Evolutionary conservation across 352 stramenopile species (phyloP).

Genomic region (Phytophthora podocarpi): DNA sequence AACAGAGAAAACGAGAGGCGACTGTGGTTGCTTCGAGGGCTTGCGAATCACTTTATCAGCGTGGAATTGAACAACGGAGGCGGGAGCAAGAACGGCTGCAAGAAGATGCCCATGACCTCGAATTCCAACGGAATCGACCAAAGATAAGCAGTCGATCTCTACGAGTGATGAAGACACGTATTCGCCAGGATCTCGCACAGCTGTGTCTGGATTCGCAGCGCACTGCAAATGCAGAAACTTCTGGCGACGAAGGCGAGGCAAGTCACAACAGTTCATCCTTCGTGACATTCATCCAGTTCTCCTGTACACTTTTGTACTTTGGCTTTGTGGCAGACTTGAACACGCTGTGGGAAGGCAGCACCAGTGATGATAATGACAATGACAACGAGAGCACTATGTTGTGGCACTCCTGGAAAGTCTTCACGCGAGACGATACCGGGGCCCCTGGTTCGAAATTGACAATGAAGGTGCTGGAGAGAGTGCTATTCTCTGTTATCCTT

Average conservation of each 20-base stretch:
- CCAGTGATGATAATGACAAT: neutral
- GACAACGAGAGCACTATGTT: constrained; percentile 44
- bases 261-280: neutral
- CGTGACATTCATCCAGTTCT: constrained; percentile 59
- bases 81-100: constrained; percentile 32
- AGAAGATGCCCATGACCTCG: constrained; percentile 22
- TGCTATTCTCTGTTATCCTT: constrained; percentile 35
- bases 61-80: constrained; percentile 44
- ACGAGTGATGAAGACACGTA: constrained; percentile 41
- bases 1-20: constrained; percentile 19
- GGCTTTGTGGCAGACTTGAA: constrained; percentile 50
- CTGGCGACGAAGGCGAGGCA: neutral
- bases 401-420: constrained; percentile 56
- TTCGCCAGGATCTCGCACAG: constrained; percentile 42
- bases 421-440: constrained; percentile 18
- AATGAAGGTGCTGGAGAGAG: constrained; percentile 16
- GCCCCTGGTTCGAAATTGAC: neutral
- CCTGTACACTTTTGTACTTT: constrained; percentile 62
- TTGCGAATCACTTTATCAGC: constrained; percentile 61
- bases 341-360: constrained; percentile 34
- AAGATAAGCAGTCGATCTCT: constrained; percentile 46
- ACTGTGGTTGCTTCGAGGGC: constrained; percentile 31
- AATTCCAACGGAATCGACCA: constrained; percentile 26
- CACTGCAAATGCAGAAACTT: neutral
- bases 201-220: constrained; percentile 34